Percentiles rank a stretch among this genome's conserved stretches.
These are phyloP conservation scores for Rostrohypoxylon terebratum DNA, from an alignment of 495 filamentous ascomycete species.

Conservation along the genomic window DNA sequence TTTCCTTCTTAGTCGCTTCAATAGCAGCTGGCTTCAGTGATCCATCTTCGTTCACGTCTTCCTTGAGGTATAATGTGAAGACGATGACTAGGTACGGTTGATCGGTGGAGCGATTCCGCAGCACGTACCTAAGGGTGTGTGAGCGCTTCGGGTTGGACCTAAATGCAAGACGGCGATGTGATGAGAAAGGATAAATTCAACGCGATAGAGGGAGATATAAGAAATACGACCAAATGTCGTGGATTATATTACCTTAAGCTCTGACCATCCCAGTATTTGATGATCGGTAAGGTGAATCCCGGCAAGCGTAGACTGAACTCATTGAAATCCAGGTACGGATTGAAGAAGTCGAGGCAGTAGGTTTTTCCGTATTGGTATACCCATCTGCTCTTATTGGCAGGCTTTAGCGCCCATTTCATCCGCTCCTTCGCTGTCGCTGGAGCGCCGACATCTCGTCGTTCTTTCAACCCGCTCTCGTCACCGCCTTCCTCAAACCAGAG, in stretches of 20 bases:
- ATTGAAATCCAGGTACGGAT: slow-evolving; percentile 87
- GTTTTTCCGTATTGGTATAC: slow-evolving; percentile 62
- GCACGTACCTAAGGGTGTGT: slow-evolving; percentile 84
- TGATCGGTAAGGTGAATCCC: slow-evolving; percentile 78
- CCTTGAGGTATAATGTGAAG: slow-evolving; percentile 76
- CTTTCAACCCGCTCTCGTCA: slow-evolving; percentile 66
- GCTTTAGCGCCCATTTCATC: slow-evolving; percentile 72
- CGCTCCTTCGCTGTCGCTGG: slow-evolving; percentile 67
- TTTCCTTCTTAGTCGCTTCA: slow-evolving; percentile 20
- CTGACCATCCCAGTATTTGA: slow-evolving; percentile 86
- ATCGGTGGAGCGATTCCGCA: slow-evolving; percentile 78
- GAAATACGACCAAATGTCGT: neutral
- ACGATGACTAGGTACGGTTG: slow-evolving; percentile 81
- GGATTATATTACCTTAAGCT: slow-evolving; percentile 55
- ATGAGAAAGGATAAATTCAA: slow-evolving; percentile 35
- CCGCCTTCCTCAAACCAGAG: slow-evolving; percentile 76
- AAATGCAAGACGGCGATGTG: slow-evolving; percentile 19
- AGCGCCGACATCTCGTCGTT: slow-evolving; percentile 60
- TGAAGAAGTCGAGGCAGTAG: slow-evolving; percentile 88
- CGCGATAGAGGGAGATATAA: slow-evolving; percentile 3
- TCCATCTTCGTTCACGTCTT: slow-evolving; percentile 70
- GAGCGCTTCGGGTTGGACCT: slow-evolving; percentile 61
- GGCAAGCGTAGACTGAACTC: slow-evolving; percentile 84
- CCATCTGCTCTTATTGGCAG: slow-evolving; percentile 62
- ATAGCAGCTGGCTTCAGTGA: slow-evolving; percentile 60